Percentiles rank a stretch among this genome's conserved stretches.
These are phyloP conservation scores for Boletellus deceptivus DNA, from an alignment of 1,284 basidiomycete genomes.

Conservation along the genomic window DNA sequence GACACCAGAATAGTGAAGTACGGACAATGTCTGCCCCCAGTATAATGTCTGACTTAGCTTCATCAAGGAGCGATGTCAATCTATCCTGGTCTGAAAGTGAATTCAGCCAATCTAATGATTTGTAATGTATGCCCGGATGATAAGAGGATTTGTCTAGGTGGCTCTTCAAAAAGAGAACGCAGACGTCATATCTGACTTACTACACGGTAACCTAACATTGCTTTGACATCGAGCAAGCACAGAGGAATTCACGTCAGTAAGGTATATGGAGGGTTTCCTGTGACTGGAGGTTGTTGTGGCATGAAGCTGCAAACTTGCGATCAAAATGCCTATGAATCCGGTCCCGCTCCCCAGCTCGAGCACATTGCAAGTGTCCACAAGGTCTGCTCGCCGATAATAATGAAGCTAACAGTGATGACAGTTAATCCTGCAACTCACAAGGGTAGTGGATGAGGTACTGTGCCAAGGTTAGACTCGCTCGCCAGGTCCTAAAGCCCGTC, in stretches of 20 bases:
- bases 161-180: not conserved
- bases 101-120: slow-evolving; percentile 62
- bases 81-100: slow-evolving; percentile 39
- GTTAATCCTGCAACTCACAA: slow-evolving; percentile 36
- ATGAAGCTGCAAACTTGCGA: slow-evolving; percentile 50
- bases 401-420: not conserved
- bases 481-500: slow-evolving; percentile 76
- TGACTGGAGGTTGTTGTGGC: slow-evolving; percentile 4
- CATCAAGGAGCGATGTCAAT: slow-evolving; percentile 32
- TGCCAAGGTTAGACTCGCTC: slow-evolving; percentile 64
- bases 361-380: slow-evolving; percentile 46
- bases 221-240: slow-evolving; percentile 60
- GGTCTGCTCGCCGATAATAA: slow-evolving; percentile 37
- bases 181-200: slow-evolving; percentile 39
- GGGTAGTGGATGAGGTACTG: slow-evolving; percentile 57
- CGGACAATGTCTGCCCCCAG: slow-evolving; percentile 70
- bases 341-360: slow-evolving; percentile 72
- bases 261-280: slow-evolving; percentile 37
- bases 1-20: slow-evolving; percentile 2
- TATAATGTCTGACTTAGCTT: slow-evolving; percentile 52
- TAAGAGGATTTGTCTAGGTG: slow-evolving; percentile 49
- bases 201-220: slow-evolving; percentile 62
- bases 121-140: slow-evolving; percentile 45
- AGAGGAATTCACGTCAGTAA: slow-evolving; percentile 65
- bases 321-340: slow-evolving; percentile 68